A percentile compares a stretch with the other conserved stretches of the same genome.
These are phyloP conservation scores for Plasmodium coatneyi DNA, from an alignment of 169 alveolate genomes.

Conservation along the genomic window DNA sequence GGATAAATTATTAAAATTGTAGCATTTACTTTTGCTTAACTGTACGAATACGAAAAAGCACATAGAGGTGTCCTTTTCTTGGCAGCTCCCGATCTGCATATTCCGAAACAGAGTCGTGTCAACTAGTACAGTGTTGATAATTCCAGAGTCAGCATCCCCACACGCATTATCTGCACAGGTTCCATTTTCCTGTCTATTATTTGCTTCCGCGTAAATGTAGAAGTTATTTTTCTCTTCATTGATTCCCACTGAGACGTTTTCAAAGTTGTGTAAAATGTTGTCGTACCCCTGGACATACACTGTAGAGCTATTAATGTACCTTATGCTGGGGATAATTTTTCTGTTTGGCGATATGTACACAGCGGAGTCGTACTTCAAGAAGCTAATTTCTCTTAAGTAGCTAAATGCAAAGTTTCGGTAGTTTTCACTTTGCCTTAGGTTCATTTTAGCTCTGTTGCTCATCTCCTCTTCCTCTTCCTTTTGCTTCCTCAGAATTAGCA, in stretches of 20 bases:
- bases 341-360: constrained; percentile 72
- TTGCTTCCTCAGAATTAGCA: constrained; percentile 31
- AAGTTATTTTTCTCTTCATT: constrained; percentile 31
- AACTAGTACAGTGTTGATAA: constrained; percentile 47
- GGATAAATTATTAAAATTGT: constrained; percentile 65
- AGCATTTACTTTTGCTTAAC: constrained; percentile 62
- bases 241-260: constrained; percentile 40
- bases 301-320: constrained; percentile 9
- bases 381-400: constrained; percentile 52
- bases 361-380: constrained; percentile 57
- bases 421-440: constrained; percentile 67
- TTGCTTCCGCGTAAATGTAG: constrained; percentile 21
- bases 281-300: constrained; percentile 66
- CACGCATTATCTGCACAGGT: neutral
- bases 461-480: constrained; percentile 69
- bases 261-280: constrained; percentile 45
- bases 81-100: constrained; percentile 37
- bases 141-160: constrained; percentile 28
- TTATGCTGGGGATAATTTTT: constrained; percentile 54
- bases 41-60: constrained; percentile 74
- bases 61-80: neutral
- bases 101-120: constrained; percentile 31
- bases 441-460: constrained; percentile 18
- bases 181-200: constrained; percentile 9
- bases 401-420: constrained; percentile 32